Evolutionary conservation across 306 rosid genomes (phyloP).

Genomic region (Malus domestica): ASM211411v1 NC_041799.1:18777001-18777500

Average conservation of each 20-base stretch:
- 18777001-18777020: neutral
- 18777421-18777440: slow-evolving; percentile 67
- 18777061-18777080: neutral
- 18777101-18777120: slow-evolving; percentile 22
- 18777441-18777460: slow-evolving; percentile 25
- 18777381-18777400: slow-evolving; percentile 21
- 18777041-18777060: slow-evolving; percentile 13
- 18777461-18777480: neutral
- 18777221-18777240: slow-evolving; percentile 25
- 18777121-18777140: slow-evolving; percentile 12
- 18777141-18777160: slow-evolving; percentile 34
- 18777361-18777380: slow-evolving; percentile 38
- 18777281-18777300: slow-evolving; percentile 19
- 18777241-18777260: slow-evolving; percentile 36
- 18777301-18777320: slow-evolving; percentile 27
- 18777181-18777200: neutral
- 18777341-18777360: slow-evolving; percentile 44
- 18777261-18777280: neutral
- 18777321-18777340: slow-evolving; percentile 51
- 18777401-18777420: slow-evolving; percentile 26
- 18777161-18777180: slow-evolving; percentile 39
- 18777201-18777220: slow-evolving; percentile 23
- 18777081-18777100: slow-evolving; percentile 32
- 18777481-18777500: neutral
- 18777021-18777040: slow-evolving; percentile 29